Base-by-base conservation (phyloP, 345 rosid species). In the Excoecaria cochinchinensis region DNA sequence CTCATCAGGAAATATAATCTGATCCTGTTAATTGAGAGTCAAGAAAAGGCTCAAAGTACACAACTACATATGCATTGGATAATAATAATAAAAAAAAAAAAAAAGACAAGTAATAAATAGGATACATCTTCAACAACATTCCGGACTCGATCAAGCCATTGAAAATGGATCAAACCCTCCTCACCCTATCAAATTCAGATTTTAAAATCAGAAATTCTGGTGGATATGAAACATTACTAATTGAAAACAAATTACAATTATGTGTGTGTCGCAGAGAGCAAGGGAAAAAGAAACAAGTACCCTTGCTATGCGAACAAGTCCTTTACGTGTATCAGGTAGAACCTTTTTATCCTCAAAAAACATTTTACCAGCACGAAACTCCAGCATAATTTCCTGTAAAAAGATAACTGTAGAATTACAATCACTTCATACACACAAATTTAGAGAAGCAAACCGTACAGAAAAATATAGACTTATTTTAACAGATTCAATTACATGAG, bases 321-420 rank as follows among this genome's bases (percentile, higher is more conserved):
- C 99, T 82, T 93, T 95, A 5, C 95, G 91, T 6, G 86, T 4
- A 87, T 95, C 99, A 64, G 98, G 98, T 64, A 89, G 86, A 72
- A 93, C 99, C 80, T 83, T 88, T 68, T 85, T 90, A 47, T 95
- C 96, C 81, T 93, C 96, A 65, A 90, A 76, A 71, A 67, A 46
- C 98, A 95, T 93, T 86, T 93, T 95, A 74, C 99, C 99, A 72
- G 99, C 98, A 78, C 98, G 98, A 84, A 95, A 95, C 87, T 95
- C 98, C 75, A 95, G 75, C 92, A 95, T 79, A 59, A 75, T 79
- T 76, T 88, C 94, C 95, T 89, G 91, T 78, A 73, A 84, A 70
- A 5, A 61, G 22, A 48, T 7, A 5, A 19, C 51, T 58, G 22
- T n/a, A 71, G 40, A 52, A 58, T 4, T 22, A 67, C 50, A 24